Conservation (phyloP, 352 stramenopile genomes). For the Plasmopara muralis region DNA sequence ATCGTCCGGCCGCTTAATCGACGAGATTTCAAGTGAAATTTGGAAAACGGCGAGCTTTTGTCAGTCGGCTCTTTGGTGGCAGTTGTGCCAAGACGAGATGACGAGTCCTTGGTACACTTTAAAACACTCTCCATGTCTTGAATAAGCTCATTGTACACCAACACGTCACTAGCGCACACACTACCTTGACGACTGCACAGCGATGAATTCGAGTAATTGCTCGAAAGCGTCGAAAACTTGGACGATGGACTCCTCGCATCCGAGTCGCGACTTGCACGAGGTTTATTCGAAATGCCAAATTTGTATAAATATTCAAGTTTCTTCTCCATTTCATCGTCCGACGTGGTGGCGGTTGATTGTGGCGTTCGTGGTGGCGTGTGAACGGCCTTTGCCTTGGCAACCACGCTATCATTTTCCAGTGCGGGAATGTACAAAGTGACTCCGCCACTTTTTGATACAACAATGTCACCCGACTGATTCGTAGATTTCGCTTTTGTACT, state of each 20-base stretch:
- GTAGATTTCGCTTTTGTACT: too few relatives aligned
- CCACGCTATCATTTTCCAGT: conserved; percentile 2
- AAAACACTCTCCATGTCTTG: conserved; percentile 47
- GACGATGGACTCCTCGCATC: conserved; percentile 20
- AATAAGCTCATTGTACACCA: conserved; percentile 61
- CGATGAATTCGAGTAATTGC: conserved; percentile 26
- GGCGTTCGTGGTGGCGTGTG: conserved; percentile 4
- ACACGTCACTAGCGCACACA: conserved; percentile 49
- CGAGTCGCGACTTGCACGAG: conserved; percentile 8
- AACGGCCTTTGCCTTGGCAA: not conserved
- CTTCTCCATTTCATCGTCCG: conserved; percentile 28
- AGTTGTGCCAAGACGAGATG: too few relatives aligned
- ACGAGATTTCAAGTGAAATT: conserved; percentile 23
- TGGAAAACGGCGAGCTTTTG: conserved; percentile 5
- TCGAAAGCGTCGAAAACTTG: conserved; percentile 13
- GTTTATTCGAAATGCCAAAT: conserved; percentile 44
- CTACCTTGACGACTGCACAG: conserved; percentile 41
- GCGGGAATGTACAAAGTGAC: conserved; percentile 52
- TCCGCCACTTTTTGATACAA: conserved; percentile 20
- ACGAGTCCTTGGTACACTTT: not conserved
- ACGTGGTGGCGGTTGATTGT: too few relatives aligned
- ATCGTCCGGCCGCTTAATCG: conserved; percentile 12
- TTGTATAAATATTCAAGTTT: conserved; percentile 52
- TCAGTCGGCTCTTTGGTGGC: conserved; percentile 4
- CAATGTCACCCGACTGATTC: too few relatives aligned